These are phyloP conservation scores for Neofusicoccum sp. DNA, from an alignment of 2,329 filamentous ascomycete species.

Conservation along the genomic window DNA sequence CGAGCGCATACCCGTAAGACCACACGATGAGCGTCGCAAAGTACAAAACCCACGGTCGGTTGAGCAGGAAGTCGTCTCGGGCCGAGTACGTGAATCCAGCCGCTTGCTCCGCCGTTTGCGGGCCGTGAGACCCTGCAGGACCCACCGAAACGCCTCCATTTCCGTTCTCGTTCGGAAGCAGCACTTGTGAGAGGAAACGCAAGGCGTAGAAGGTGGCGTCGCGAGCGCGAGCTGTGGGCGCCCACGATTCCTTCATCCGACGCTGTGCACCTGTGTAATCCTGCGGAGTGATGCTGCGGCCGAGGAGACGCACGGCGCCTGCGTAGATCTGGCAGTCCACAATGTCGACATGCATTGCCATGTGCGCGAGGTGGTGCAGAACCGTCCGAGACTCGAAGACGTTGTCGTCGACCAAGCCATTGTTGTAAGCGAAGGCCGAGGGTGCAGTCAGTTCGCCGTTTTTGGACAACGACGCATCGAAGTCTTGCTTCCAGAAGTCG, in stretches of 20 bases:
- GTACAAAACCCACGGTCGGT: conserved; percentile 93
- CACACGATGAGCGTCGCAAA: conserved; percentile 90
- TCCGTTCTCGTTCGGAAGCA: conserved; percentile 59
- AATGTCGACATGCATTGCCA: conserved; percentile 96
- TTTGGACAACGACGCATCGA: conserved; percentile 75
- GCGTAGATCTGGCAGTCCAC: conserved; percentile 98
- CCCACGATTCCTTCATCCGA: conserved; percentile 87
- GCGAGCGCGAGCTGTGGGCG: conserved; percentile 79
- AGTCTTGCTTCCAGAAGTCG: conserved; percentile 90
- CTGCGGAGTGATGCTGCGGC: conserved; percentile 76
- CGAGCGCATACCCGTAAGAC: conserved; percentile 89
- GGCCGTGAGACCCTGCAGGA: background rate
- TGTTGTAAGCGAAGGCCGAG: conserved; percentile 32
- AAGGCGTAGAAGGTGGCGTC: conserved; percentile 92
- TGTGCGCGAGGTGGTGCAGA: conserved; percentile 89
- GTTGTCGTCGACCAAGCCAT: conserved; percentile 57
- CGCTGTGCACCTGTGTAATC: conserved; percentile 78
- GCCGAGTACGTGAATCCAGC: conserved; percentile 64
- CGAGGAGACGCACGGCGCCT: conserved; percentile 78
- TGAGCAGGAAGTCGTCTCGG: conserved; percentile 83
- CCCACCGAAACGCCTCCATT: background rate
- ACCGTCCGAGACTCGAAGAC: conserved; percentile 87
- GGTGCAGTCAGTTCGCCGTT: conserved; percentile 37
- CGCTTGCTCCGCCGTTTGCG: conserved; percentile 31
- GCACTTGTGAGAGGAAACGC: conserved; percentile 81